A percentile compares a stretch with the other conserved stretches of the same genome.
phyloP scores from a whole-genome alignment of 805 yeast genomes.

The Yarrowia divulgata region DNA sequence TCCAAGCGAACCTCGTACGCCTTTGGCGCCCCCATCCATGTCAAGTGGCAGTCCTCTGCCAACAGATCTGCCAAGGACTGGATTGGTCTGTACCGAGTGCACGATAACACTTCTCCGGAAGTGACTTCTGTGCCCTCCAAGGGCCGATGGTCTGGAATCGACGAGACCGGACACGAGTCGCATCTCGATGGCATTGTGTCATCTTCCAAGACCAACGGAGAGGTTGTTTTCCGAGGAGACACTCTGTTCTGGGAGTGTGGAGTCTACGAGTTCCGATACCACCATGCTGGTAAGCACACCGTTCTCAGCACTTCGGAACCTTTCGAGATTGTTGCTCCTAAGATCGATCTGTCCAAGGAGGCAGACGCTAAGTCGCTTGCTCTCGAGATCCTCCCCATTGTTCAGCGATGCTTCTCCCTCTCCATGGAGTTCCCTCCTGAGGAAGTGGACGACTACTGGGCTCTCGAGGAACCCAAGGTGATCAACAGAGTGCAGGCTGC shows the following conservation, averaged over 20 bases:
- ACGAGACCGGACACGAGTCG: slow-evolving; percentile 40
- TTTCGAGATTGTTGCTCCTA: slow-evolving; percentile 62
- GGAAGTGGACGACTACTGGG: slow-evolving; percentile 45
- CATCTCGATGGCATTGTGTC: slow-evolving; percentile 44
- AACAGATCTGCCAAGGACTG: slow-evolving; percentile 64
- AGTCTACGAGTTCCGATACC: slow-evolving; percentile 75
- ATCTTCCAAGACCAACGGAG: slow-evolving; percentile 53
- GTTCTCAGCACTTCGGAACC: slow-evolving; percentile 72
- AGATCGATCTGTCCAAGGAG: slow-evolving; percentile 48
- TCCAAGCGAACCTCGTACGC: slow-evolving; percentile 5
- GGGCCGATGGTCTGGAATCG: slow-evolving; percentile 67
- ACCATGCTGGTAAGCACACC: slow-evolving; percentile 68
- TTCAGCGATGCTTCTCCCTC: slow-evolving; percentile 43
- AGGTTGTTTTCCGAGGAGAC: slow-evolving; percentile 57
- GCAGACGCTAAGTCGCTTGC: slow-evolving; percentile 49
- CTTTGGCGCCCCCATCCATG: slow-evolving; percentile 63
- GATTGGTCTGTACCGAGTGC: slow-evolving; percentile 76
- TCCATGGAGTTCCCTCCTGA: slow-evolving; percentile 45
- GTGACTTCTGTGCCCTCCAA: slow-evolving; percentile 66
- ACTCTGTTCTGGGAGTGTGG: slow-evolving; percentile 71
- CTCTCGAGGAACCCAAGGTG: slow-evolving; percentile 44
- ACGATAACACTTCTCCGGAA: slow-evolving; percentile 62
- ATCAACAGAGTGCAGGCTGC: slow-evolving; percentile 45
- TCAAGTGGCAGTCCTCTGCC: slow-evolving; percentile 63
- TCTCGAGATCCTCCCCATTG: slow-evolving; percentile 46